A percentile compares a stretch with the other conserved stretches of the same genome.
Evolutionary conservation across 371 early-diverging fungal genomes (phyloP).

Genomic region (Coemansia sp.): DNA sequence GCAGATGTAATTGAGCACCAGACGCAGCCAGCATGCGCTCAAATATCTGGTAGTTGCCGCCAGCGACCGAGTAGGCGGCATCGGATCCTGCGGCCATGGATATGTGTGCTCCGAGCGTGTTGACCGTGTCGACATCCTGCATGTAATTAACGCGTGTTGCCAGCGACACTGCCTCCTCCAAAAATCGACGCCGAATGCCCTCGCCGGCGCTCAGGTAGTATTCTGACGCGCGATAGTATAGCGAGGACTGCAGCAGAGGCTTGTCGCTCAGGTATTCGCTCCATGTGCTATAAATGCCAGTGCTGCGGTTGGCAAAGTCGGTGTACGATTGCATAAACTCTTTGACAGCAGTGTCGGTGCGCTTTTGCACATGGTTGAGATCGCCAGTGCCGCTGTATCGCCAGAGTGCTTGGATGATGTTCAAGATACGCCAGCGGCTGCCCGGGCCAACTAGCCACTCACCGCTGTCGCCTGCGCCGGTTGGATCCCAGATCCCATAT

Average conservation of each 20-base stretch:
- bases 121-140: conserved; percentile 30
- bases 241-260: conserved; percentile 18
- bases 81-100: conserved; percentile 36
- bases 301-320: conserved; percentile 4
- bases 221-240: conserved; percentile 26
- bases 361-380: conserved; percentile 12
- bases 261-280: conserved; percentile 22
- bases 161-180: conserved; percentile 30
- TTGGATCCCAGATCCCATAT: conserved; percentile 33
- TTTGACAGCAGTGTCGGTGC: conserved; percentile 16
- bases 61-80: conserved; percentile 28
- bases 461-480: neutral
- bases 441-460: conserved; percentile 5
- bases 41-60: conserved; percentile 39
- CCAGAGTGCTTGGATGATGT: conserved; percentile 17
- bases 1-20: conserved; percentile 13
- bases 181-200: conserved; percentile 9
- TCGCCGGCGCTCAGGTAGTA: conserved; percentile 17
- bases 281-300: conserved; percentile 17
- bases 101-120: conserved; percentile 28
- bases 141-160: conserved; percentile 41
- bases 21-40: conserved; percentile 17
- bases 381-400: conserved; percentile 22
- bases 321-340: conserved; percentile 35
- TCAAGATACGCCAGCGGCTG: conserved; percentile 11